Evolutionary conservation across 2,329 filamentous ascomycete genomes (phyloP).

Genomic region (Parafenestella ontariensis): DNA sequence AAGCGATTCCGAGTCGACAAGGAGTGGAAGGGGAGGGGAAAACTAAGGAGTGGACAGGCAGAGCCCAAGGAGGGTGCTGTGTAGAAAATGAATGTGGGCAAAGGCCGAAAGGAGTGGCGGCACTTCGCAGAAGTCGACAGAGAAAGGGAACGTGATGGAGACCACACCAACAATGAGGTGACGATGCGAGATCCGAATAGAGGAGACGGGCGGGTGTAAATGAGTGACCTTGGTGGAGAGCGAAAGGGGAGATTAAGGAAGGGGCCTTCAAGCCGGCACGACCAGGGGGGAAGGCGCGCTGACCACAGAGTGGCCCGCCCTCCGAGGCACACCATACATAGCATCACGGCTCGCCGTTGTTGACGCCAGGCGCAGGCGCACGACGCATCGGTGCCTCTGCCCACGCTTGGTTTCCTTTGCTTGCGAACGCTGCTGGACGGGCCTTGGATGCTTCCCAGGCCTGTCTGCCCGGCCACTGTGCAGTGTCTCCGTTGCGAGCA

Average conservation of each 20-base stretch:
- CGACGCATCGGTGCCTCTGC: conserved; percentile 23
- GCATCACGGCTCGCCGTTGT: conserved; percentile 31
- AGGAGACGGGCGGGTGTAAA: conserved; percentile 46
- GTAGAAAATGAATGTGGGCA: conserved; percentile 49
- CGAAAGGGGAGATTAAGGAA: conserved; percentile 45
- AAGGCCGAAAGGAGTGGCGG: conserved; percentile 53
- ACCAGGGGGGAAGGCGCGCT: conserved; percentile 35
- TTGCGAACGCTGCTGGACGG: too few species aligned
- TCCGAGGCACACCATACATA: conserved; percentile 24
- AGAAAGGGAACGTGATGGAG: conserved; percentile 47
- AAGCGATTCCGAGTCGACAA: conserved; percentile 45
- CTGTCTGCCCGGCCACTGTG: conserved; percentile 4
- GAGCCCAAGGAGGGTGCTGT: conserved; percentile 40
- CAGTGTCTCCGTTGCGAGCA: not conserved
- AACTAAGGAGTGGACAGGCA: conserved; percentile 51
- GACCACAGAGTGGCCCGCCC: conserved; percentile 18
- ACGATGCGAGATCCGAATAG: conserved; percentile 44
- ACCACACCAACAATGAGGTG: conserved; percentile 46
- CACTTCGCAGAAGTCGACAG: conserved; percentile 50
- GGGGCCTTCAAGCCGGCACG: conserved; percentile 34
- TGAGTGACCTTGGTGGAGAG: conserved; percentile 43
- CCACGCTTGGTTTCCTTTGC: conserved; percentile 20
- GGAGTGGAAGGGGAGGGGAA: conserved; percentile 33
- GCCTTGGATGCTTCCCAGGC: conserved; percentile 7
- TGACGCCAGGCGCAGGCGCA: conserved; percentile 25